These are phyloP conservation scores for Castanea crenata DNA, from an alignment of 306 rosid species.

Conservation along the genomic window DNA sequence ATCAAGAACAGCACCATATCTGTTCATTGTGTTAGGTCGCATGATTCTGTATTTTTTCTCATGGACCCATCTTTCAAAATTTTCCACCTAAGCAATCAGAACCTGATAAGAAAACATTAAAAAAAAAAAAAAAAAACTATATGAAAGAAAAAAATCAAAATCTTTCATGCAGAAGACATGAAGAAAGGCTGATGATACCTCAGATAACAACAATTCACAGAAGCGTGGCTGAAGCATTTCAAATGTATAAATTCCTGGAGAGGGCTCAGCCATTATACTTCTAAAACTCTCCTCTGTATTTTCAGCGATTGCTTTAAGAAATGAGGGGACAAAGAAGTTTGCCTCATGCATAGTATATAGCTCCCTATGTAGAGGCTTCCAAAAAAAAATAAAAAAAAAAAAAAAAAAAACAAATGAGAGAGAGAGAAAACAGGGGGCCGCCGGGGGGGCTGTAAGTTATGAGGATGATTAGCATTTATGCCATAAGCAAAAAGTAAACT, in stretches of 20 bases:
- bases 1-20: slow-evolving; percentile 91
- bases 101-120: slow-evolving; percentile 51
- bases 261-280: slow-evolving; percentile 58
- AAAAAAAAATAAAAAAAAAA: too few relatives aligned
- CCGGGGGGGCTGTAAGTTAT: too few relatives aligned
- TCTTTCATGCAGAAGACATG: slow-evolving; percentile 16
- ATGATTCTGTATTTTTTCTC: slow-evolving; percentile 73
- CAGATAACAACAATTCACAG: slow-evolving; percentile 75
- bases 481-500: slow-evolving; percentile 21
- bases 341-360: slow-evolving; percentile 63
- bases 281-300: slow-evolving; percentile 70
- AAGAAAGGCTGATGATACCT: slow-evolving; percentile 58
- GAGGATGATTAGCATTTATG: not conserved
- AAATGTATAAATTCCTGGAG: slow-evolving; percentile 70
- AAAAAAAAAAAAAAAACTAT: slow-evolving; percentile 11
- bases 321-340: slow-evolving; percentile 77
- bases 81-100: slow-evolving; percentile 81
- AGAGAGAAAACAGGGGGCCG: not conserved
- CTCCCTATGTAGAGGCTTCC: slow-evolving; percentile 73
- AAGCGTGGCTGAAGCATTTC: slow-evolving; percentile 84
- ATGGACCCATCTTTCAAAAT: slow-evolving; percentile 87
- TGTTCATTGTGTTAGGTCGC: slow-evolving; percentile 95
- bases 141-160: slow-evolving; percentile 16
- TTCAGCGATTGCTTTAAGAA: slow-evolving; percentile 72
- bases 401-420: slow-evolving; percentile 13